phyloP scores from a whole-genome alignment of 2,329 filamentous ascomycete genomes.

The Stagonosporopsis vannaccii region DNA sequence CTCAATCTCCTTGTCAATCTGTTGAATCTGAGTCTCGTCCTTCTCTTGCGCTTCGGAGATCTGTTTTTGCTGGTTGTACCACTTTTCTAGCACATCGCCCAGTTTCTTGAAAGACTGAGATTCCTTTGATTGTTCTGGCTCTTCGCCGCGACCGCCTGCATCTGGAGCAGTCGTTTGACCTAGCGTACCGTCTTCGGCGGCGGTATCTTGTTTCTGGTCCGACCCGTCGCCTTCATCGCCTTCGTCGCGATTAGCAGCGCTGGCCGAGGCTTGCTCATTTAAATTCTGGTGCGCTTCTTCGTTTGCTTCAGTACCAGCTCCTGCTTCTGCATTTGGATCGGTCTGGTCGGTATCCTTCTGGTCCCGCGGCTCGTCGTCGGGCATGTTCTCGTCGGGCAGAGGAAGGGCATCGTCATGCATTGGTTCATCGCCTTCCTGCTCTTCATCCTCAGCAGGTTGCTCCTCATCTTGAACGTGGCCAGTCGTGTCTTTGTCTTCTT shows the following conservation, averaged over 20 bases:
- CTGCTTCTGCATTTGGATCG: slow-evolving; percentile 64
- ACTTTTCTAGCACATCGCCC: slow-evolving; percentile 89
- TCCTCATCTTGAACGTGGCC: slow-evolving; percentile 49
- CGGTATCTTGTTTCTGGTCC: slow-evolving; percentile 68
- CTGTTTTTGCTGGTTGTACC: slow-evolving; percentile 87
- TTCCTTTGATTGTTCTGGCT: slow-evolving; percentile 52
- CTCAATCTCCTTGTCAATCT: slow-evolving; percentile 66
- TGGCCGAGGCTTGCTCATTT: slow-evolving; percentile 65
- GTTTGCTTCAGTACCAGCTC: slow-evolving; percentile 70
- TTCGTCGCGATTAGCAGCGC: slow-evolving; percentile 67
- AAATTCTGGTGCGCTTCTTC: slow-evolving; percentile 61
- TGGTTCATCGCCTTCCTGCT: slow-evolving; percentile 57
- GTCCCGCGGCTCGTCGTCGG: slow-evolving; percentile 56
- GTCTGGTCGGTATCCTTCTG: slow-evolving; percentile 60
- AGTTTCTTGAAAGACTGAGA: slow-evolving; percentile 89
- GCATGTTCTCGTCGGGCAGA: slow-evolving; percentile 59
- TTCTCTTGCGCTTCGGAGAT: slow-evolving; percentile 64
- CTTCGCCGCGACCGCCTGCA: slow-evolving; percentile 47
- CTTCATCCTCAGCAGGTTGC: slow-evolving; percentile 55
- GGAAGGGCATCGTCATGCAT: slow-evolving; percentile 49
- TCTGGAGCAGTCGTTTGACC: slow-evolving; percentile 46
- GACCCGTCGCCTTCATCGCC: slow-evolving; percentile 71
- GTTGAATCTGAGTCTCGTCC: slow-evolving; percentile 59
- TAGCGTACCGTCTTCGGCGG: slow-evolving; percentile 67
- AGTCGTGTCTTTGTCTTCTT: slow-evolving; percentile 46